These are phyloP conservation scores for Passalora sequoiae DNA, from an alignment of 2,329 filamentous ascomycete species.

Conservation along the genomic window DNA sequence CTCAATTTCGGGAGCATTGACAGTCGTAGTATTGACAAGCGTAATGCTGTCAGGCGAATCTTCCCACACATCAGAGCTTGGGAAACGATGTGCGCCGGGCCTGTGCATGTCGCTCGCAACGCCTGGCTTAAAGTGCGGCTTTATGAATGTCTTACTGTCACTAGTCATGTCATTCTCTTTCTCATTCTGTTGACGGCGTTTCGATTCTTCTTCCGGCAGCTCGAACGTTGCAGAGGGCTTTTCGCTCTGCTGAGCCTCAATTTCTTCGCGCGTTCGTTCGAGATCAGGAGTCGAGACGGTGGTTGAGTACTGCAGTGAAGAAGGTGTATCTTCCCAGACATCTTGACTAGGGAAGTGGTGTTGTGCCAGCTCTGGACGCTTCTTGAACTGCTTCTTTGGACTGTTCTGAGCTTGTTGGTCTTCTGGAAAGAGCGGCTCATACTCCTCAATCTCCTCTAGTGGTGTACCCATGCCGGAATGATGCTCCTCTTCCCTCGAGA, in stretches of 20 bases:
- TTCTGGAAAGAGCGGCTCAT: slow-evolving; percentile 85
- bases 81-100: slow-evolving; percentile 65
- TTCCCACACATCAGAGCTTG: slow-evolving; percentile 91
- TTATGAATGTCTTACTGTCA: slow-evolving; percentile 49
- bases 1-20: slow-evolving; percentile 41
- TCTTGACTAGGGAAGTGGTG: slow-evolving; percentile 87
- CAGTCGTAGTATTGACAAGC: slow-evolving; percentile 64
- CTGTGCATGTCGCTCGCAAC: slow-evolving; percentile 49
- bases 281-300: slow-evolving; percentile 73
- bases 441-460: slow-evolving; percentile 84
- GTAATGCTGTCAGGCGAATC: slow-evolving; percentile 77
- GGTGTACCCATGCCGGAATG: slow-evolving; percentile 54
- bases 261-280: slow-evolving; percentile 37
- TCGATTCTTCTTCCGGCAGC: slow-evolving; percentile 47
- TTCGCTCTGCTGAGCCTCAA: slow-evolving; percentile 22
- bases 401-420: slow-evolving; percentile 53
- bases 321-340: slow-evolving; percentile 93
- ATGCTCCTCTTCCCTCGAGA: slow-evolving; percentile 48
- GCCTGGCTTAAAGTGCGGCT: slow-evolving; percentile 53
- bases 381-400: slow-evolving; percentile 53
- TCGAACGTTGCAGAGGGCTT: slow-evolving; percentile 38
- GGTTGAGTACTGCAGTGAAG: slow-evolving; percentile 69
- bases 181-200: slow-evolving; percentile 35
- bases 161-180: slow-evolving; percentile 35
- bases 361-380: slow-evolving; percentile 44